Conservation (phyloP, 2,329 filamentous ascomycete genomes). For the Claviceps citrina region DNA sequence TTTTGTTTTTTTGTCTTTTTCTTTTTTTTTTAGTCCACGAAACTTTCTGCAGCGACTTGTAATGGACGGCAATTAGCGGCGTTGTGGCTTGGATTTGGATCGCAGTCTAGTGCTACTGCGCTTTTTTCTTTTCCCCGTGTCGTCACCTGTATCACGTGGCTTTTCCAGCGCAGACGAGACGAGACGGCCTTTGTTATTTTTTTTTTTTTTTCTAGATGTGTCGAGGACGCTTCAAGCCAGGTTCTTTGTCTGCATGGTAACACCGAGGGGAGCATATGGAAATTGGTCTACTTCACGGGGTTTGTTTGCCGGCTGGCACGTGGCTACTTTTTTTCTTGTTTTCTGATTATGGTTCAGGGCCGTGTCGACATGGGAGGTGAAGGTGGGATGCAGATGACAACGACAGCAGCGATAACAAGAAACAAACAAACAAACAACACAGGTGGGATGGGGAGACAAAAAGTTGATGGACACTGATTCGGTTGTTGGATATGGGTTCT, state of each 20-base stretch:
- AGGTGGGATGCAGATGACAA: neutral
- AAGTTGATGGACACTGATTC: neutral
- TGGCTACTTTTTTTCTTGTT: neutral
- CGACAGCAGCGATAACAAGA: too few species aligned
- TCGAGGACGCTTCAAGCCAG: neutral
- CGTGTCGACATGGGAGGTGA: neutral
- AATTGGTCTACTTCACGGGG: neutral
- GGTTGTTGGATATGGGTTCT: neutral
- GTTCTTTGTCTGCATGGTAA: constrained; percentile 1
- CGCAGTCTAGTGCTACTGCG: neutral
- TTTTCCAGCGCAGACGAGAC: neutral
- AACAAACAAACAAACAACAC: too few species aligned
- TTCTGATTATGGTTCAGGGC: constrained; percentile 4
- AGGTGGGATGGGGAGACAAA: neutral
- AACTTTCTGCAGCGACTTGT: neutral
- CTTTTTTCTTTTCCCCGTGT: neutral
- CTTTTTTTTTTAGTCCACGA: neutral
- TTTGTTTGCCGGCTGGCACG: neutral
- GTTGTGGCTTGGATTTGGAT: constrained; percentile 3
- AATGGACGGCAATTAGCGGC: constrained; percentile 1
- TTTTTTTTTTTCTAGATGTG: neutral
- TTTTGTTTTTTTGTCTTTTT: neutral
- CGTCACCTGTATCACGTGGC: too few species aligned
- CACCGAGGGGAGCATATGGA: neutral
- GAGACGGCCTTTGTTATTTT: neutral